Percentiles rank a stretch among this genome's conserved stretches.
phyloP scores from a whole-genome alignment of 2,329 filamentous ascomycete genomes.

The Venturiaceae sp. region DNA sequence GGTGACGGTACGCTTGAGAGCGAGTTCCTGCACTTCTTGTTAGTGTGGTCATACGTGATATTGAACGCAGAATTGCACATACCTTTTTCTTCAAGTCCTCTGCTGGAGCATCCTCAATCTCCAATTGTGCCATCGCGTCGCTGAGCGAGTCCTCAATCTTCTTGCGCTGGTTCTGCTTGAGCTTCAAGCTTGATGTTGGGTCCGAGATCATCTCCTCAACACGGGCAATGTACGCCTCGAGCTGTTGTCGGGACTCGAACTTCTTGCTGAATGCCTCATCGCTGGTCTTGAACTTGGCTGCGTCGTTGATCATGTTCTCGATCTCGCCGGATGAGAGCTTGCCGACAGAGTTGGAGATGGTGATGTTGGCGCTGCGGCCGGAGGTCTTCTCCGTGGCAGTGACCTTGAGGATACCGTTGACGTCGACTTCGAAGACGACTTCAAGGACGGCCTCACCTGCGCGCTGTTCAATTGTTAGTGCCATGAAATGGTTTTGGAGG shows the following conservation, averaged over 20 bases:
- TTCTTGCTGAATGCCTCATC: slow-evolving; percentile 99
- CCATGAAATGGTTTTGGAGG: neutral
- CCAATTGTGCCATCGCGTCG: slow-evolving; percentile 95
- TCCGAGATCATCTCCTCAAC: slow-evolving; percentile 99
- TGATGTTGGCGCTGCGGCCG: slow-evolving; percentile 97
- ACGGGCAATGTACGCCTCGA: slow-evolving; percentile 96
- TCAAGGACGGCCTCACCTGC: slow-evolving; percentile 95
- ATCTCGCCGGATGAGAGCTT: slow-evolving; percentile 94
- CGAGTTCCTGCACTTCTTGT: slow-evolving; percentile 55
- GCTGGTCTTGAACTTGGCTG: slow-evolving; percentile 96
- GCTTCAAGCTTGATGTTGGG: slow-evolving; percentile 88
- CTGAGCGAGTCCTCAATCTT: slow-evolving; percentile 97
- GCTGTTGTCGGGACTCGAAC: slow-evolving; percentile 97
- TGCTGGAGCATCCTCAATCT: slow-evolving; percentile 82
- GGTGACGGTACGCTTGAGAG: slow-evolving; percentile 93
- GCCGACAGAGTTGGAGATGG: slow-evolving; percentile 98
- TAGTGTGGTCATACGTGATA: neutral
- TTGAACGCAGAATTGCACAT: neutral
- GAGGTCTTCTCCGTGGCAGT: slow-evolving; percentile 99
- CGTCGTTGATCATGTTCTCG: slow-evolving; percentile 95
- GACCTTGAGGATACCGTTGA: slow-evolving; percentile 99
- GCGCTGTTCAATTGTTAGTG: neutral
- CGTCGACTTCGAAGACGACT: slow-evolving; percentile 97
- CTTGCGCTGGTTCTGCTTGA: slow-evolving; percentile 99
- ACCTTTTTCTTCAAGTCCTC: slow-evolving; percentile 97